These are phyloP conservation scores for Castanospermum australe DNA, from an alignment of 306 rosid genomes.

Conservation along the genomic window DNA sequence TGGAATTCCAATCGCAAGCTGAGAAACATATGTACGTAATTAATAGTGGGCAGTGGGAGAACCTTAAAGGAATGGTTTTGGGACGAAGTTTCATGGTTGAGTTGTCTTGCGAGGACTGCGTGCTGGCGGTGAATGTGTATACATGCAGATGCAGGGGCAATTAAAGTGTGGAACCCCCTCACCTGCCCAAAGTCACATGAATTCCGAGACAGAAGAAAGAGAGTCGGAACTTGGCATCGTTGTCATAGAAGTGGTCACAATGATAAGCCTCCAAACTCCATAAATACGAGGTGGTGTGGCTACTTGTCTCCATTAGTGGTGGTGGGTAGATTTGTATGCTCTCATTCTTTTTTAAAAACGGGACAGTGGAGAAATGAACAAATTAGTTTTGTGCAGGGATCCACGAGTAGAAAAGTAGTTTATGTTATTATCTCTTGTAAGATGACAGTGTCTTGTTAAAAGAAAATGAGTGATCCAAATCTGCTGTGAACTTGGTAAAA, in stretches of 20 bases:
- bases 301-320: constrained; percentile 21
- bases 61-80: neutral
- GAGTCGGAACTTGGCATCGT: constrained; percentile 10
- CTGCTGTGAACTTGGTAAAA: neutral
- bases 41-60: constrained; percentile 9
- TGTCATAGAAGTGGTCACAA: constrained; percentile 24
- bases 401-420: no score
- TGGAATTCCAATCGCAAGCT: no score
- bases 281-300: constrained; percentile 17
- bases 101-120: neutral
- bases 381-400: no score
- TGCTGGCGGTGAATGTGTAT: neutral
- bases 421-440: no score
- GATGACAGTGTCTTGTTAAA: no score
- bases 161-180: constrained; percentile 38
- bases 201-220: constrained; percentile 24
- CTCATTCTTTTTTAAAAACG: no score
- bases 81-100: neutral
- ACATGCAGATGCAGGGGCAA: constrained; percentile 5
- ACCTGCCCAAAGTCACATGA: constrained; percentile 36
- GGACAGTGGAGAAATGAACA: no score
- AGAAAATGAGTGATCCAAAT: no score
- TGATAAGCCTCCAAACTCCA: constrained; percentile 32
- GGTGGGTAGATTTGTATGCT: no score
- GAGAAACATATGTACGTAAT: neutral